Evolutionary conservation across 2,329 filamentous ascomycete genomes (phyloP), one percentile per base, ranked within the genome.

Genomic region (Nemania diffusa): DNA sequence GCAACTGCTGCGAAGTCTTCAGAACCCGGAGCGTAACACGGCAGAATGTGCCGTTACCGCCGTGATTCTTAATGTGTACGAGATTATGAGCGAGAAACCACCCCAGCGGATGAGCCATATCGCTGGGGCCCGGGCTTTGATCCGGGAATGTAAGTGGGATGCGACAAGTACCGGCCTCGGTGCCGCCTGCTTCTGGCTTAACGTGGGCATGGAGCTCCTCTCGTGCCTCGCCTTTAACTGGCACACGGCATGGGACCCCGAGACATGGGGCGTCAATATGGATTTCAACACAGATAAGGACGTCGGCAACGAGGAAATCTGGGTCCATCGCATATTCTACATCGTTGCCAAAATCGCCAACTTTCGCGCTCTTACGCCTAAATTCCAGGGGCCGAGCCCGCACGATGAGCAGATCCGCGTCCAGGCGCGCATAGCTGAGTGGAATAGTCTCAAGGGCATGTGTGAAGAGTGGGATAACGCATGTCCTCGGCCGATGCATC

Each of bases 101-200:
- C 83, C 90, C 42, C 89, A 93, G 73, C 87, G 91, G n/a, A 95
- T 96, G 90, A 94, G 92, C 72, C 94, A 97, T 75, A 94, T 95
- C 71, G 91, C 92, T 0, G 93, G 93, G 5, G 93, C 93, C 9
- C 87, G 93, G 60, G 93, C 93, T 1, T 83, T 97, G 57, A 94
- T 97, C 74, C 92, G 93, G 68, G 93, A 97, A 76, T 97, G 94
- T 74, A 89, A 90, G 4, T 97, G 95, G 95, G 91, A 93, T 73
- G 93, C 93, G 0, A 88, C 85, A 69, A 92, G 92, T 40, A 87
- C 85, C 1, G 94, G 94, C 0, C 88, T 97, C 22, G 94, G 93
- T 0, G 88, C 90, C 0, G 93, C 94, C 0, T 97, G 94, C 78
- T 97, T 97, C 80, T 97, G 95, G 94, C 84, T 97, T 42, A 97